These are phyloP conservation scores for Beauveria pseudobassiana DNA, from an alignment of 2,329 filamentous ascomycete species.

Conservation along the genomic window DNA sequence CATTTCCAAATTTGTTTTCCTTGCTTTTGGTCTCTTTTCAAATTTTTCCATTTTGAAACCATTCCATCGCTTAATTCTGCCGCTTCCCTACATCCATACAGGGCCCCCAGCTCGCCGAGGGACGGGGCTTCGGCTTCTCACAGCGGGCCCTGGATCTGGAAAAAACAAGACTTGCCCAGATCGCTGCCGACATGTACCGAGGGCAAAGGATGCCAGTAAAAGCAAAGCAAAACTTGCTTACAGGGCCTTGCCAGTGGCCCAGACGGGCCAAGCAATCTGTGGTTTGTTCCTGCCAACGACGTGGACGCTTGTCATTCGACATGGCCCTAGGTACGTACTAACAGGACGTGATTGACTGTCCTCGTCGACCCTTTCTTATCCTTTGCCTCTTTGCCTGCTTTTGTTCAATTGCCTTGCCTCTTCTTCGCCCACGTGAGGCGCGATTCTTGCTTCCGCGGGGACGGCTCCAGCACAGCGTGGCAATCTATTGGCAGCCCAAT, in stretches of 20 bases:
- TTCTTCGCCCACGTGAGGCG: not conserved
- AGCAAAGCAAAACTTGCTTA: too few relatives aligned
- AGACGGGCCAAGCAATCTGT: not conserved
- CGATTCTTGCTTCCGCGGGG: not conserved
- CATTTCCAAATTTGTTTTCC: too few relatives aligned
- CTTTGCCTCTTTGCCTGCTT: not conserved
- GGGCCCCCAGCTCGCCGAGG: not conserved
- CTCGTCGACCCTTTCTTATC: not conserved
- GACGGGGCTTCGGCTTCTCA: not conserved
- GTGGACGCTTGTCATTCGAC: too few relatives aligned
- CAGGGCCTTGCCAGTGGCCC: not conserved
- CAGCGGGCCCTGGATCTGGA: not conserved
- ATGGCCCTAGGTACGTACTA: not conserved
- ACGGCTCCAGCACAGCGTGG: too few relatives aligned
- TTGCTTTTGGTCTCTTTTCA: too few relatives aligned
- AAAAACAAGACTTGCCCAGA: not conserved
- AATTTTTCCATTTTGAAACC: too few relatives aligned
- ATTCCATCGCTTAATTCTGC: too few relatives aligned
- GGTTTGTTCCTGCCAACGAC: not conserved
- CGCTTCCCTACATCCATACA: too few relatives aligned
- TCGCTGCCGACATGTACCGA: conserved; percentile 10
- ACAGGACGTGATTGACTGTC: not conserved
- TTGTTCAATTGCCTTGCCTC: not conserved
- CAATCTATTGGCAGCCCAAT: too few relatives aligned
- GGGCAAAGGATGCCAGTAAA: not conserved